These are phyloP conservation scores for Gastrodia elata DNA, from an alignment of 106 monocot species.

Conservation along the genomic window DNA sequence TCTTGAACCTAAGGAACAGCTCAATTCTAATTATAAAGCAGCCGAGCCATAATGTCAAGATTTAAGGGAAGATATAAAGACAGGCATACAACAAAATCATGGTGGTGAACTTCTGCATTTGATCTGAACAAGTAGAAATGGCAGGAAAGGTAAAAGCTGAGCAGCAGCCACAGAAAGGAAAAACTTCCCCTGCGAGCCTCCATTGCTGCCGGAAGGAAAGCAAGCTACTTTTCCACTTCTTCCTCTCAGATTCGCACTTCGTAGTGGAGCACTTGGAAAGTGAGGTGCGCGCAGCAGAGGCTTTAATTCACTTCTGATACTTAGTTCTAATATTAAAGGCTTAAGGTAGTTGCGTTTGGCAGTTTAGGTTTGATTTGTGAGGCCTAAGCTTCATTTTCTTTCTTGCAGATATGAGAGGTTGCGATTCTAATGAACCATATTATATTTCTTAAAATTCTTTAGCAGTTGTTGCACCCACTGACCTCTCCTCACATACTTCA, in stretches of 20 bases:
- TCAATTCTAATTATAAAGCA: neutral
- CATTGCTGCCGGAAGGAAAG: neutral
- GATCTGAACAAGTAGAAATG: neutral
- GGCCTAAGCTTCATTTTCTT: neutral
- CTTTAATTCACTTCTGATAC: neutral
- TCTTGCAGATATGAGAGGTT: neutral
- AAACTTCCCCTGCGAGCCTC: neutral
- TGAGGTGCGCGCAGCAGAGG: neutral
- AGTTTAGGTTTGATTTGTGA: slow-evolving; percentile 31
- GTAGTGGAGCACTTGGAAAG: neutral
- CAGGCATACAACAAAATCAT: slow-evolving; percentile 17
- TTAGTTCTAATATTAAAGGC: no score
- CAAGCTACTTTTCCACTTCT: neutral
- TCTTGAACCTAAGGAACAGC: slow-evolving; percentile 26
- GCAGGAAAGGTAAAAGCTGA: neutral
- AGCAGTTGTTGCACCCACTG: slow-evolving; percentile 21
- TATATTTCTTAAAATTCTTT: neutral
- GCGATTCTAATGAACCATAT: neutral
- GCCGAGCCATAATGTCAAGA: neutral
- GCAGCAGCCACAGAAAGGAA: neutral
- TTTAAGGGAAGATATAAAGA: neutral
- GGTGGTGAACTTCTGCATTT: slow-evolving; percentile 17
- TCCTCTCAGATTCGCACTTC: neutral
- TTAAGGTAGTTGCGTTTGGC: slow-evolving; percentile 15
- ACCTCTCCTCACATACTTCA: slow-evolving; percentile 1